Evolutionary conservation across 2,329 filamentous ascomycete species (phyloP), one percentile per base, ranked within the genome.

Genomic region (Zymoseptoria brevis): DNA sequence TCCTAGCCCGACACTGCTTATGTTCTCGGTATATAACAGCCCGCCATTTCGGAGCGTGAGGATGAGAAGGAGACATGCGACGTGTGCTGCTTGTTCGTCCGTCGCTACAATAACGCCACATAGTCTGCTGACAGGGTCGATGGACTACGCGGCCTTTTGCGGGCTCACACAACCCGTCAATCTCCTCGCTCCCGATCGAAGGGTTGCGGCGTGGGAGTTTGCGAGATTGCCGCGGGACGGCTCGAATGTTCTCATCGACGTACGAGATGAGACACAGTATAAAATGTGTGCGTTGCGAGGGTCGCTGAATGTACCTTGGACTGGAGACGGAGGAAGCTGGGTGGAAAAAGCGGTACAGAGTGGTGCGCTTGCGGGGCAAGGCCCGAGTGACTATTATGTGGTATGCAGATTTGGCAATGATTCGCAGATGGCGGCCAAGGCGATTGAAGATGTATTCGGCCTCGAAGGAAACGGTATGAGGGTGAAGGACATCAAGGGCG

Each of bases 61-160:
- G 24, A 83, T 97, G 73, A 84, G 89, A 16, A 80, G 83, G 0
- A 81, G 87, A 55, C 82, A 89, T 54, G 74, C 78, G 8, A 84
- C 84, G 48, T 97, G 94, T 68, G 83, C 89, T 41, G 87, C 88
- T 0, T 99, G 94, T 72, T 88, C 87, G 0, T 75, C 80, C 0
- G 74, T 80, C 8, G 80, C 83, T 0, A 83, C 77, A 0, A 79
- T 96, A 9, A 87, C 86, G 0, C 71, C 83, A 7, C 79, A 86
- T 9, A 81, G 80, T 7, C 75, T 96, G 55, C 76, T 73, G 19
- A 81, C 80, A 0, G 87, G 88, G 0, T 86, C 83, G 4, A 77
- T 92, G 53, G 90, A 96, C 70, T 97, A 97, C 71, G 81, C 88
- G 0, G 84, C 87, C 56, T 96, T 97, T 70, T 97, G 93, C 70